These are phyloP conservation scores for Russula vinacea DNA, from an alignment of 768 basidiomycete species.

Conservation along the genomic window DNA sequence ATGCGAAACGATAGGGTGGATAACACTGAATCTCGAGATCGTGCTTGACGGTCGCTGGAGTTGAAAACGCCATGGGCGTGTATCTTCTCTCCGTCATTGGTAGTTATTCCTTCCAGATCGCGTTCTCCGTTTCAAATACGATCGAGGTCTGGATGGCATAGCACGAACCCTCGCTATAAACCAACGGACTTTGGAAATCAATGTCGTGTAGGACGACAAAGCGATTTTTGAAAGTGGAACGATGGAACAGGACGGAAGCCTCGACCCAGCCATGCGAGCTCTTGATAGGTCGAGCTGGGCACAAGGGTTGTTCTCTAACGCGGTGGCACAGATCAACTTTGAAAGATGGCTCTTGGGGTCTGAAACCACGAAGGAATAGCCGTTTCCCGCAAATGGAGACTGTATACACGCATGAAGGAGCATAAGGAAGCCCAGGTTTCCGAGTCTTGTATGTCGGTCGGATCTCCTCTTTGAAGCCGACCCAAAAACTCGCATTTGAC, in stretches of 20 bases:
- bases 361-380: slow-evolving; percentile 48
- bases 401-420: slow-evolving; percentile 39
- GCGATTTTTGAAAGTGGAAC: slow-evolving; percentile 33
- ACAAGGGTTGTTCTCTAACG: slow-evolving; percentile 49
- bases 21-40: slow-evolving; percentile 40
- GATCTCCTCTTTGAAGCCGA: slow-evolving; percentile 41
- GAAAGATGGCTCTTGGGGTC: slow-evolving; percentile 46
- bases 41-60: slow-evolving; percentile 38
- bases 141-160: slow-evolving; percentile 43
- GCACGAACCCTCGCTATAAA: slow-evolving; percentile 40
- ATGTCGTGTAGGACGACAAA: slow-evolving; percentile 45
- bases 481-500: slow-evolving; percentile 54
- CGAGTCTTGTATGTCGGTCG: neutral
- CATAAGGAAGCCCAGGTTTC: slow-evolving; percentile 37
- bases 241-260: slow-evolving; percentile 38
- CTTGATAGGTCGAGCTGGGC: slow-evolving; percentile 67
- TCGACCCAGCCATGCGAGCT: slow-evolving; percentile 49
- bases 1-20: slow-evolving; percentile 39
- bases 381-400: slow-evolving; percentile 31
- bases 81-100: slow-evolving; percentile 44
- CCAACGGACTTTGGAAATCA: slow-evolving; percentile 54
- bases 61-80: slow-evolving; percentile 44
- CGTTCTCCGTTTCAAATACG: slow-evolving; percentile 37
- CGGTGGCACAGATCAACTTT: slow-evolving; percentile 49
- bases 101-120: slow-evolving; percentile 40